phyloP scores from a whole-genome alignment of 2,329 filamentous ascomycete genomes.

The Phoma sp. region DNA sequence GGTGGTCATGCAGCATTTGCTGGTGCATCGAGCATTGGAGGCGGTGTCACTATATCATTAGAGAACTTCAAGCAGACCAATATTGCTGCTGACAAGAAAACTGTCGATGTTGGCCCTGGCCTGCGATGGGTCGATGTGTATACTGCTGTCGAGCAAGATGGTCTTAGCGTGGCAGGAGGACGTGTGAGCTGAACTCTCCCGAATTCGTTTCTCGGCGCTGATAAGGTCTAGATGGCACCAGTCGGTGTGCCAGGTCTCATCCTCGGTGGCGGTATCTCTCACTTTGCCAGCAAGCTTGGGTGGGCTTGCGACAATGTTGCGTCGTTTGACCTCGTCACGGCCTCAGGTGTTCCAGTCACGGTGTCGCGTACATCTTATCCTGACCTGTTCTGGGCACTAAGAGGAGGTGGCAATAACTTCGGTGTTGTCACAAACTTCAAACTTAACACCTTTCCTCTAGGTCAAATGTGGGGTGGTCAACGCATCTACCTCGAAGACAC shows the following conservation, averaged over 20 bases:
- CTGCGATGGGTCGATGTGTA: slow-evolving; percentile 41
- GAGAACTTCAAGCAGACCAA: slow-evolving; percentile 34
- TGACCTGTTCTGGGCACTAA: slow-evolving; percentile 48
- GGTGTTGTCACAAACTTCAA: slow-evolving; percentile 41
- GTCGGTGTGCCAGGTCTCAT: slow-evolving; percentile 39
- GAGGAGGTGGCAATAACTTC: slow-evolving; percentile 41
- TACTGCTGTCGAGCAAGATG: slow-evolving; percentile 26
- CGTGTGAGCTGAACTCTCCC: slow-evolving; percentile 7
- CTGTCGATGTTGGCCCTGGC: slow-evolving; percentile 33
- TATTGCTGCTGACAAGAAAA: slow-evolving; percentile 32
- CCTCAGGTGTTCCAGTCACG: slow-evolving; percentile 18
- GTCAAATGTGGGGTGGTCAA: slow-evolving; percentile 33
- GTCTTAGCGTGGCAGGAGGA: slow-evolving; percentile 34
- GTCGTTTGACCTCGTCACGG: slow-evolving; percentile 24
- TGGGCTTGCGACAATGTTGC: slow-evolving; percentile 39
- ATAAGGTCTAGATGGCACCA: slow-evolving; percentile 1
- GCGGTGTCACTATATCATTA: slow-evolving; percentile 53
- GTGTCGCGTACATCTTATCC: slow-evolving; percentile 30
- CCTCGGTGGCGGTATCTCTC: slow-evolving; percentile 34
- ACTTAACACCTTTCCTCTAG: slow-evolving; percentile 22
- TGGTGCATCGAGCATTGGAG: slow-evolving; percentile 42
- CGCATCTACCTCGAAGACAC: slow-evolving; percentile 18
- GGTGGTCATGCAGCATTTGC: slow-evolving; percentile 49
- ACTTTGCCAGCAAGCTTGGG: slow-evolving; percentile 29
- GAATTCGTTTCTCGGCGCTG: neutral